These are phyloP conservation scores for Xylariaceae sp. DNA, from an alignment of 2,329 filamentous ascomycete genomes.

Conservation along the genomic window DNA sequence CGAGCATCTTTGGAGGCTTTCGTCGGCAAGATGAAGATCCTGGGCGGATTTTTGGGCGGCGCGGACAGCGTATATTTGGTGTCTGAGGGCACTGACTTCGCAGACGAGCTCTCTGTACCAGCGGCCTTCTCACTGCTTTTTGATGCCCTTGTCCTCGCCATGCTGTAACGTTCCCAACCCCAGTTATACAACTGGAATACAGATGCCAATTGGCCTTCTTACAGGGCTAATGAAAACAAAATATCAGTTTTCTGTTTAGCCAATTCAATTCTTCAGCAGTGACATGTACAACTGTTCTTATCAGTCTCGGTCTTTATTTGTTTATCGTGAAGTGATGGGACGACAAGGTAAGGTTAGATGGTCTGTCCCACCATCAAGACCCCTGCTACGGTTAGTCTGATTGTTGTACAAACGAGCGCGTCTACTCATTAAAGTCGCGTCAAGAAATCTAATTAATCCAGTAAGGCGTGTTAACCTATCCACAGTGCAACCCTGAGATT, in stretches of 20 bases:
- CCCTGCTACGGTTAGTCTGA: too few species aligned
- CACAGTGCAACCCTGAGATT: background rate
- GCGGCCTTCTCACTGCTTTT: conserved; percentile 31
- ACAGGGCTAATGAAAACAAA: too few species aligned
- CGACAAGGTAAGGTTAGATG: too few species aligned
- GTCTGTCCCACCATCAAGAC: too few species aligned
- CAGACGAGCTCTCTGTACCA: conserved; percentile 24
- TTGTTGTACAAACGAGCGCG: too few species aligned
- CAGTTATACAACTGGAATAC: too few species aligned
- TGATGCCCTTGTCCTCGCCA: conserved; percentile 47
- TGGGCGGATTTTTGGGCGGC: conserved; percentile 40
- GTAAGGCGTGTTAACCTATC: background rate
- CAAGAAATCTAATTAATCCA: background rate
- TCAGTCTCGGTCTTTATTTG: too few species aligned
- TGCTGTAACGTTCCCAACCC: conserved; percentile 21
- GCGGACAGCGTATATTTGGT: conserved; percentile 37
- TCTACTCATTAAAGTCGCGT: background rate
- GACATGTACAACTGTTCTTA: too few species aligned
- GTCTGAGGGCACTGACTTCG: conserved; percentile 19
- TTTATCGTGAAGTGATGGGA: too few species aligned
- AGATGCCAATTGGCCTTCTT: too few species aligned
- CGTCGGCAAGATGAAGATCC: conserved; percentile 58
- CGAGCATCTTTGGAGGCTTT: conserved; percentile 47
- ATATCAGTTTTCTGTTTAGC: too few species aligned
- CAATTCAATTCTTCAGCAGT: too few species aligned